These are phyloP conservation scores for Alternaria atra DNA, from an alignment of 2,329 filamentous ascomycete genomes.

Conservation along the genomic window DNA sequence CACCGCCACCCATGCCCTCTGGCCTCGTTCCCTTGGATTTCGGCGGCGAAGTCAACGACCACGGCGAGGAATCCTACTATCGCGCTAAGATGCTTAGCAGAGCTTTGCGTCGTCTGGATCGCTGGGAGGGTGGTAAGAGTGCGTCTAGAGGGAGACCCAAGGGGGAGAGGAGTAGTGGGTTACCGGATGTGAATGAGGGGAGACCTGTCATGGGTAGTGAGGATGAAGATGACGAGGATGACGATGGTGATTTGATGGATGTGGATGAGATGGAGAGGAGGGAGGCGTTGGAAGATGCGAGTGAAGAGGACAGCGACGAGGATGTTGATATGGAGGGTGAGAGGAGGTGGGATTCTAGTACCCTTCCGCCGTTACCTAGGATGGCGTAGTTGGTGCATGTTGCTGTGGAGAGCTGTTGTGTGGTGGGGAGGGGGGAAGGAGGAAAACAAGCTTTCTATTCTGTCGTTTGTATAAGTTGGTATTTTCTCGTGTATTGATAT, in stretches of 20 bases:
- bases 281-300: conserved; percentile 7
- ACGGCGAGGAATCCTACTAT: conserved; percentile 75
- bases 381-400: conserved; percentile 1
- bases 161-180: conserved; percentile 16
- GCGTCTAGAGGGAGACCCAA: conserved; percentile 39
- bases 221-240: conserved; percentile 15
- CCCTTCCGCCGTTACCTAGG: conserved; percentile 31
- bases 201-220: conserved; percentile 20
- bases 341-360: conserved; percentile 27
- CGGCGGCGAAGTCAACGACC: conserved; percentile 71
- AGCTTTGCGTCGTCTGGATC: conserved; percentile 69
- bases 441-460: not conserved
- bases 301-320: conserved; percentile 35
- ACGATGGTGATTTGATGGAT: conserved; percentile 22
- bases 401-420: not conserved
- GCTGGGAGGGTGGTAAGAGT: conserved; percentile 67
- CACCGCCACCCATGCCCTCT: conserved; percentile 48
- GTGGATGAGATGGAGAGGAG: conserved; percentile 20
- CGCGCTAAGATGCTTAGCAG: conserved; percentile 73
- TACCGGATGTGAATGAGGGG: not conserved
- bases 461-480: not conserved
- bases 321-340: conserved; percentile 12
- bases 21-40: conserved; percentile 69
- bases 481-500: not conserved
- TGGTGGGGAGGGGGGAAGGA: not conserved